phyloP scores from a whole-genome alignment of 305 asterid genomes.

The Solanum hybrid region DNA sequence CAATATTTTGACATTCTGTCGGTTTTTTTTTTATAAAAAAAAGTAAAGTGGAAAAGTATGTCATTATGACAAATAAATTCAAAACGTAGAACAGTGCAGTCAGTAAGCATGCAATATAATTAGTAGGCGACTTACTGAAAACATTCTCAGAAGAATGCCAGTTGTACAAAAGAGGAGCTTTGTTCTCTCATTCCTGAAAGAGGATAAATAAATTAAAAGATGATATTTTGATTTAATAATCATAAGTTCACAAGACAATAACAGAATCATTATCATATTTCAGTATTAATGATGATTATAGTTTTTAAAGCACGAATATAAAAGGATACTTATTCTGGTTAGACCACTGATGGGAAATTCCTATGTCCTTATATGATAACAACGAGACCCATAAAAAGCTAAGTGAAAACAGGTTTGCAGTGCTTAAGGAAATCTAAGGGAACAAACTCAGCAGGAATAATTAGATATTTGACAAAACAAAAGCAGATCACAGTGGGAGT shows the following conservation, averaged over 20 bases:
- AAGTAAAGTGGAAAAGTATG: background rate
- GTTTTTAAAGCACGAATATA: background rate
- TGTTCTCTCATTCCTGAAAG: constrained; percentile 70
- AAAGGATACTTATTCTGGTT: background rate
- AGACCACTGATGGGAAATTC: background rate
- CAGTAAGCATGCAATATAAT: background rate
- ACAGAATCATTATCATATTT: background rate
- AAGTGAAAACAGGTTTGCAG: background rate
- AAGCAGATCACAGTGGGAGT: background rate
- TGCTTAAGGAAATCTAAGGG: background rate
- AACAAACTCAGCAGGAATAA: background rate
- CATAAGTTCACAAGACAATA: background rate
- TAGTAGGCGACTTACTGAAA: constrained; percentile 34
- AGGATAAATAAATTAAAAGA: constrained; percentile 10
- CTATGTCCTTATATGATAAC: background rate
- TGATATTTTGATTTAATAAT: constrained; percentile 6
- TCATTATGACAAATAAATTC: background rate
- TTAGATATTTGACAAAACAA: background rate
- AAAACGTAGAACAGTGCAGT: background rate
- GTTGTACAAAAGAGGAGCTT: constrained; percentile 96
- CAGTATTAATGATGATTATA: background rate
- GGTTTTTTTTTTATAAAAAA: too few relatives aligned
- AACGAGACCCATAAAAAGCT: background rate
- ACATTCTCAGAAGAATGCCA: constrained; percentile 93
- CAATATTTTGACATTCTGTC: background rate